Base-by-base conservation (phyloP, 73 alveolate species). In the Paramecium sonneborni region DNA sequence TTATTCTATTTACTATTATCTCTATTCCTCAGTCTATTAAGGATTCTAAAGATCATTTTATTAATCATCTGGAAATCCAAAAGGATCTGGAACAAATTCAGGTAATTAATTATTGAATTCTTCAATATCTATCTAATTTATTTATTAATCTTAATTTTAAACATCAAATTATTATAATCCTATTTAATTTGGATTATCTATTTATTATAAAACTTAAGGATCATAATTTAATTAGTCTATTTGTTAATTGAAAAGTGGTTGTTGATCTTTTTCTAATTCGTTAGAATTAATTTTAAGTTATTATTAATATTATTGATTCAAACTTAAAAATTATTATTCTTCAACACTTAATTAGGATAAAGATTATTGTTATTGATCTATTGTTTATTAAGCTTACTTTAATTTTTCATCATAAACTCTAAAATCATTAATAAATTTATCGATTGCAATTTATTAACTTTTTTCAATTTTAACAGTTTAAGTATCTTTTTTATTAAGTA, bases 391-490 rank as follows among this genome's bases (percentile, higher is more conserved):
- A 30, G 84, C 84, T 12, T 62, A 26, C 3, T 26, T 26, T 12
- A 62, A 14, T 15, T 72, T 35, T 37, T 72, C 86, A 35, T 72
- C 57, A n/a, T 72, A 72, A 72, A 72, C 86, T 72, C 57, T 14
- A 34, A 35, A 35, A 72, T 32, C 35, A 72, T 35, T 35, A 1
- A 72, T 3, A 72, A 72, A 72, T 38, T 32, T 72, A 1, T 72
- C 86, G 12, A 72, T 12, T 18, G 38, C 38, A 30, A 5, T 34
- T 72, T 72, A 72, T 72, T 35, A 37, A 7, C 35, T 28, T 72
- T 35, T 32, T 21, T 38, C 86, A 35, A 72, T 62, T 32, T 62
- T 38, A n/a, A 72, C 86, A n/a, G 32, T 12, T 38, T 72, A 35
- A n/a, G 18, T 11, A 12, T 72, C 38, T 14, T 72, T 32, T 72